Evolutionary conservation across 2,329 filamentous ascomycete species (phyloP), one percentile per base, ranked within the genome.

Genomic region (Trichophyton mentagrophytes): DNA sequence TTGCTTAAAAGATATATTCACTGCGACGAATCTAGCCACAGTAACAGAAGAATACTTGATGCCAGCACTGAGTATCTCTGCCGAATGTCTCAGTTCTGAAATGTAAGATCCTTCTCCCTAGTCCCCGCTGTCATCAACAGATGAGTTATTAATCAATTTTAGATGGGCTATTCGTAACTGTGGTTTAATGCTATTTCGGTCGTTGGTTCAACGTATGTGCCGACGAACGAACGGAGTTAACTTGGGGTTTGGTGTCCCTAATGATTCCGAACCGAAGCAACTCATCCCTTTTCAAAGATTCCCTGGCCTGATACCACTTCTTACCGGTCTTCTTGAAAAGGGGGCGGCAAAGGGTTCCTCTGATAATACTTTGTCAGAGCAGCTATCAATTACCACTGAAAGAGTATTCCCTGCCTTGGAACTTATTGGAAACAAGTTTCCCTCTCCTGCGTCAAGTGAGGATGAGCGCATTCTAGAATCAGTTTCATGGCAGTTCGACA

Each of bases 121-220:
- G 17, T 51, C 2, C 33, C 63, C 22, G 11, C 40, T n/a, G 13
- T 7, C 27, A 17, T 7, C 11, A 13, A 38, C 11, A 8, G 33
- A 7, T 13, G 11, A 38, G 11, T 27, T 42, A 42, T 38, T 57
- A 25, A 57, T 42, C 42, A 15, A 2, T 15, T 11, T 8, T 63
- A 88, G 85, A 22, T 99, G 93, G 93, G 89, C 91, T 0, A 90
- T 99, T 61, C 86, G 91, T 0, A 99, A 99, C 71, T 96, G 90
- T 66, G 90, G 90, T 1, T 76, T 97, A 38, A 87, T 97, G 75
- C 82, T 99, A 5, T 85, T 97, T 65, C 85, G 92, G 60, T 89
- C 90, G 64, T 78, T 96, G 3, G 88, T 95, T 72, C 89, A 78
- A 77, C 90, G 73, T 71, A 82, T 73, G 77, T 80, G 66, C 65